Conservation (phyloP, 2,329 filamentous ascomycete genomes). For the Colletotrichum incanum region DNA sequence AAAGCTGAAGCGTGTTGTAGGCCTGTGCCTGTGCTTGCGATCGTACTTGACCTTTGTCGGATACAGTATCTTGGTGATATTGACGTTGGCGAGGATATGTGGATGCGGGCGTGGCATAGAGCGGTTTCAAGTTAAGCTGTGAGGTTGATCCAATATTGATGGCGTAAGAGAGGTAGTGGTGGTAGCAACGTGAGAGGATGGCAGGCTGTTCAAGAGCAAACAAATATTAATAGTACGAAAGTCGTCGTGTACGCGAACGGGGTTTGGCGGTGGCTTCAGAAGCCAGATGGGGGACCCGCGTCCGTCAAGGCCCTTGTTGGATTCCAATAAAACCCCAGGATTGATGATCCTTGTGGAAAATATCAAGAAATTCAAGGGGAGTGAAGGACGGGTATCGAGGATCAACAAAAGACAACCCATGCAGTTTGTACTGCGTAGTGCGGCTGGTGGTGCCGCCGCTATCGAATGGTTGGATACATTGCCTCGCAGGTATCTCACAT, state of each 20-base stretch:
- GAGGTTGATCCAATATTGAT: not conserved
- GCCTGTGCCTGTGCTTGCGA: not conserved
- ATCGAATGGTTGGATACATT: not conserved
- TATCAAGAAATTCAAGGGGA: not conserved
- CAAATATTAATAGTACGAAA: not conserved
- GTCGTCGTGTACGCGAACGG: not conserved
- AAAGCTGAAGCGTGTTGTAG: not conserved
- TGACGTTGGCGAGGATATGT: not conserved
- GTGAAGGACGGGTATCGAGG: not conserved
- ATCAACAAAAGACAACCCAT: conserved; percentile 1
- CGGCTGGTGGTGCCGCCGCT: not conserved
- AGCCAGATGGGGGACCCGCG: not conserved
- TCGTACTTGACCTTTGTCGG: not conserved
- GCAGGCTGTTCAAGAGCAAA: not conserved
- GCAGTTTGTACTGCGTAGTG: not conserved
- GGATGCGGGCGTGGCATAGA: not conserved
- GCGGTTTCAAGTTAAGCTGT: not conserved
- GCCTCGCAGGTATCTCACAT: not conserved
- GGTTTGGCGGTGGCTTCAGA: not conserved
- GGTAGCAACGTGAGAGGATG: not conserved
- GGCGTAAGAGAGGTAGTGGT: not conserved
- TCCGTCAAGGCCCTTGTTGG: not conserved
- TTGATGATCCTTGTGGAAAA: not conserved
- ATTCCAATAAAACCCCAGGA: not conserved
- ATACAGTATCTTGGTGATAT: not conserved